Percentiles rank a stretch among this genome's conserved stretches.
phyloP scores from a whole-genome alignment of 192 early-diverging fungal species.

The Umbelopsis sp. region DNA sequence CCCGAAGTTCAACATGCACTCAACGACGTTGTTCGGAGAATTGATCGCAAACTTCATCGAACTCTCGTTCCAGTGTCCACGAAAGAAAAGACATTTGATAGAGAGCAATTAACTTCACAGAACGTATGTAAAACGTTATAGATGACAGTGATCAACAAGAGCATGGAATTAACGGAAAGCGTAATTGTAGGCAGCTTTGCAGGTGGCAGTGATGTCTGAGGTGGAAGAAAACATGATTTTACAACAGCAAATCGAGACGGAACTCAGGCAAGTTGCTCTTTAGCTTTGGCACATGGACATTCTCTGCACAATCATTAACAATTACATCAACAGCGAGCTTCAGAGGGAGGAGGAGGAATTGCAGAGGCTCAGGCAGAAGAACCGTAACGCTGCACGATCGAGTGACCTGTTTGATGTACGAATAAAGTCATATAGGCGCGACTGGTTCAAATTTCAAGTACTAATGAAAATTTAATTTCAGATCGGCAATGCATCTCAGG shows the following conservation, averaged over 20 bases:
- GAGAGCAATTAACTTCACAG: slow-evolving; percentile 10
- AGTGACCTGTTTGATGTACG: neutral
- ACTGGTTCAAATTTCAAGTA: neutral
- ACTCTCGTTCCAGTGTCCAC: slow-evolving; percentile 7
- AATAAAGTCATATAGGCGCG: neutral
- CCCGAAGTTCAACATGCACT: slow-evolving; percentile 7
- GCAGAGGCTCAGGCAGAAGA: neutral
- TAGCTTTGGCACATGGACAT: neutral
- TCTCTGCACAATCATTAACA: neutral
- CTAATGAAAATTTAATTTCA: neutral
- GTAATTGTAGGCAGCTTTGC: neutral
- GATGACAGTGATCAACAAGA: neutral
- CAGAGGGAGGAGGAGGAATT: slow-evolving; percentile 1
- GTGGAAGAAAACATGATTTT: slow-evolving; percentile 10
- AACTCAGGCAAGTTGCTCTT: neutral
- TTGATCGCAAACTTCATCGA: slow-evolving; percentile 11
- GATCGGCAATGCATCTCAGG: neutral
- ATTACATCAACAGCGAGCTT: neutral
- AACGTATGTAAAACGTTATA: neutral
- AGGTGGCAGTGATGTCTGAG: slow-evolving; percentile 15
- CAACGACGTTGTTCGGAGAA: neutral
- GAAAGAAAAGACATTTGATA: slow-evolving; percentile 11
- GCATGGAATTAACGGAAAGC: neutral
- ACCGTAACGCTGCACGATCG: neutral
- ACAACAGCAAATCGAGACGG: slow-evolving; percentile 11